Evolutionary conservation across 768 basidiomycete genomes (phyloP).

Genomic region (Mycena rebaudengoi): DNA sequence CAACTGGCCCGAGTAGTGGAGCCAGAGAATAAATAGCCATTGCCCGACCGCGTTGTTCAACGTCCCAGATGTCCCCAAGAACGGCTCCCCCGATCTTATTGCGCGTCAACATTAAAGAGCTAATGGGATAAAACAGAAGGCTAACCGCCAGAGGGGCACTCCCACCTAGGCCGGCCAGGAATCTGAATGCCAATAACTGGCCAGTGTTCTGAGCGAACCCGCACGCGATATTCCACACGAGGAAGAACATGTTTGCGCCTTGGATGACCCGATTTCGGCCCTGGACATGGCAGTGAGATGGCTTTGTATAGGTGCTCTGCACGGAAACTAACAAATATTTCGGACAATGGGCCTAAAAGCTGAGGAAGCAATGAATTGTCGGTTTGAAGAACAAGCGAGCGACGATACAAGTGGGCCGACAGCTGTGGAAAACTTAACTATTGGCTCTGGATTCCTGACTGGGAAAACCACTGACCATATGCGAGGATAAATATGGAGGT

Average conservation of each 20-base stretch:
- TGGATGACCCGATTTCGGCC: constrained; percentile 1
- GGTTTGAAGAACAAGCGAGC: background rate
- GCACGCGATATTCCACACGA: constrained; percentile 70
- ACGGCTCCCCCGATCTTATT: constrained; percentile 69
- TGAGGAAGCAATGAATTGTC: constrained; percentile 19
- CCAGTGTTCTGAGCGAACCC: constrained; percentile 67
- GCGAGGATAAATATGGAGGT: constrained; percentile 69
- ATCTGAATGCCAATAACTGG: constrained; percentile 72
- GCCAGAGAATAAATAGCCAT: constrained; percentile 72
- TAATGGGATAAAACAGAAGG: constrained; percentile 47
- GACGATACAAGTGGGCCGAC: constrained; percentile 54
- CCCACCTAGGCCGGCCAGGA: constrained; percentile 76
- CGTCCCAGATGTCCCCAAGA: constrained; percentile 65
- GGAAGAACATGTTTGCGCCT: constrained; percentile 21
- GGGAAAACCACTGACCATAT: constrained; percentile 54
- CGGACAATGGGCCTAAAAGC: constrained; percentile 70
- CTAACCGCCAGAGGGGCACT: constrained; percentile 72
- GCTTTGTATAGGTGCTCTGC: constrained; percentile 60
- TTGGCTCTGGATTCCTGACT: background rate
- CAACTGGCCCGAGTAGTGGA: constrained; percentile 69
- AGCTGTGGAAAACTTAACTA: constrained; percentile 42
- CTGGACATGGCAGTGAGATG: background rate
- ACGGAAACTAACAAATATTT: constrained; percentile 61
- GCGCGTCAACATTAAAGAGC: constrained; percentile 35
- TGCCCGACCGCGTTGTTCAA: constrained; percentile 71